Evolutionary conservation across 257 asterid species (phyloP).

Genomic region (Gentiana dahurica): DNA sequence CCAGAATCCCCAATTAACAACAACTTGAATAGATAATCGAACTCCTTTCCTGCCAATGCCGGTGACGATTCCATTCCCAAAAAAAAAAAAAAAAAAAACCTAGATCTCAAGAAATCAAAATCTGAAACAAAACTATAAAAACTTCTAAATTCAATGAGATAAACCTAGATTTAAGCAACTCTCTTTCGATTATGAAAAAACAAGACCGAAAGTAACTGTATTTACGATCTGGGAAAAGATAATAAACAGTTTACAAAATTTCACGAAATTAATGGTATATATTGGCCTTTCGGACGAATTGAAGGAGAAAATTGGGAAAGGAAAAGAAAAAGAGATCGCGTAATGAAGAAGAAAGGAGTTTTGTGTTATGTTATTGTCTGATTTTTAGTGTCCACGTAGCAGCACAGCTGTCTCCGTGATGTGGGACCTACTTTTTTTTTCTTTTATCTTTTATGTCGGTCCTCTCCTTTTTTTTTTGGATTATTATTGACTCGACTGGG

Average conservation of each 20-base stretch:
- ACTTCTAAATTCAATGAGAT: no score
- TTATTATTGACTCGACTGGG: no score
- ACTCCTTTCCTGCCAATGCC: constrained; percentile 24
- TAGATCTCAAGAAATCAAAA: not conserved
- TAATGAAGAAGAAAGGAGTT: not conserved
- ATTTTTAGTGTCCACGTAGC: no score
- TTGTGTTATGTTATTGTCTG: no score
- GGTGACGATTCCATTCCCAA: constrained; percentile 32
- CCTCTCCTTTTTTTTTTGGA: no score
- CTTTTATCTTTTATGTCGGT: no score
- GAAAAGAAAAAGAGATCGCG: not conserved
- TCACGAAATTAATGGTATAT: not conserved
- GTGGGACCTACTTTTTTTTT: no score
- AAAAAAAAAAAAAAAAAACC: constrained; percentile 2
- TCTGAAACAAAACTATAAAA: constrained; percentile 4
- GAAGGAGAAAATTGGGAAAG: not conserved
- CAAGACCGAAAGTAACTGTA: no score
- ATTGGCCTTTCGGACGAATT: not conserved
- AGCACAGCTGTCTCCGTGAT: no score
- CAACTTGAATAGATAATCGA: constrained; percentile 35
- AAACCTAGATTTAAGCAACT: no score
- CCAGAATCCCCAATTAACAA: constrained; percentile 81
- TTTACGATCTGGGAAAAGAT: not conserved
- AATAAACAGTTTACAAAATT: not conserved
- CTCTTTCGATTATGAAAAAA: no score